Evolutionary conservation across 768 basidiomycete species (phyloP).

Genomic region (Lactarius deliciosus): DNA sequence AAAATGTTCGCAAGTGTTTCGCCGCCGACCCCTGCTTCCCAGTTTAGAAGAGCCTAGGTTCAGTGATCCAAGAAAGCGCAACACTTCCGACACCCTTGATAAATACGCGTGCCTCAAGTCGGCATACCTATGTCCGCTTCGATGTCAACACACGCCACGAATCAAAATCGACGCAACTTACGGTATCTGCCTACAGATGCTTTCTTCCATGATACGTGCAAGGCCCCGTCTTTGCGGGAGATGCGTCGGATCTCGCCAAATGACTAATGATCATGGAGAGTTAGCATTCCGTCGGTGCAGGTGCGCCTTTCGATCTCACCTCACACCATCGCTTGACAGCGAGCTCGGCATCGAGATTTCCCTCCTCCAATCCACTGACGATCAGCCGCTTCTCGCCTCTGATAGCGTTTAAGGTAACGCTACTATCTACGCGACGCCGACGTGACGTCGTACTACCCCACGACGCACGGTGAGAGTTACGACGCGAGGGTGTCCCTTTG

Average conservation of each 20-base stretch:
- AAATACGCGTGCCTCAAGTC: conserved; percentile 29
- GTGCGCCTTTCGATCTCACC: conserved; percentile 11
- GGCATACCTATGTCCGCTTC: conserved; percentile 29
- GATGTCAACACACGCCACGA: conserved; percentile 13
- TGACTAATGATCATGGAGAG: conserved; percentile 5
- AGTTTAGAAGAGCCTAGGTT: conserved; percentile 26
- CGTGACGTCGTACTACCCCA: conserved; percentile 25
- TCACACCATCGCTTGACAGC: conserved; percentile 30
- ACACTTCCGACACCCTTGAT: conserved; percentile 29
- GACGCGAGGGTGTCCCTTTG: neutral
- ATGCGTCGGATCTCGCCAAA: conserved; percentile 29
- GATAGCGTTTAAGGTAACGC: neutral
- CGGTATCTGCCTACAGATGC: conserved; percentile 29
- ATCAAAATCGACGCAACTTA: conserved; percentile 14
- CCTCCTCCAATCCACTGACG: conserved; percentile 26
- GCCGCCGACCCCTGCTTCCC: conserved; percentile 5
- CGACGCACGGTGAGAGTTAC: conserved; percentile 17
- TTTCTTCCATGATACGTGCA: conserved; percentile 29
- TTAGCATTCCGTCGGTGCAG: neutral
- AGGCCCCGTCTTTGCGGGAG: conserved; percentile 24
- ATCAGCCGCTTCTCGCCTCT: conserved; percentile 26
- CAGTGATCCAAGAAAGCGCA: conserved; percentile 28
- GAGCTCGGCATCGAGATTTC: conserved; percentile 26
- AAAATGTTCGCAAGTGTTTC: neutral
- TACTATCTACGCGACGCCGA: conserved; percentile 19